These are phyloP conservation scores for Coprinellus micaceus DNA, from an alignment of 768 basidiomycete species.

Conservation along the genomic window DNA sequence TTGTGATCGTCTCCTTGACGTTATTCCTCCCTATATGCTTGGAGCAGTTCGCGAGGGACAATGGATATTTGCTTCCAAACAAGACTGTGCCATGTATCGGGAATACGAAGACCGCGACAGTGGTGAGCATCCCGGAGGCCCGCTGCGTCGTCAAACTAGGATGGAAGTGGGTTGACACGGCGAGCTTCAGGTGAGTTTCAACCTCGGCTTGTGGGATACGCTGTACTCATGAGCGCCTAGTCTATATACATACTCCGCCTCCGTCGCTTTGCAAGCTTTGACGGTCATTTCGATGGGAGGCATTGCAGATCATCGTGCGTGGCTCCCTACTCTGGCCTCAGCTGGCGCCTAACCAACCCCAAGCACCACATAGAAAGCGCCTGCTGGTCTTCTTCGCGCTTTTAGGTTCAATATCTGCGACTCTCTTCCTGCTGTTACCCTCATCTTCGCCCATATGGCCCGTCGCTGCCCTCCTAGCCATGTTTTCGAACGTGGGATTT, in stretches of 20 bases:
- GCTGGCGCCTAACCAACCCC: conserved; percentile 5
- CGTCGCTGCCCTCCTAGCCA: conserved; percentile 63
- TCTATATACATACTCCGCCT: conserved; percentile 83
- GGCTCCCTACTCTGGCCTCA: not conserved
- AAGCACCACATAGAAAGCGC: conserved; percentile 67
- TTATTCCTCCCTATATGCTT: conserved; percentile 81
- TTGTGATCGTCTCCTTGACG: conserved; percentile 76
- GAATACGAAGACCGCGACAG: conserved; percentile 12
- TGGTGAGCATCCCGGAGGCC: conserved; percentile 17
- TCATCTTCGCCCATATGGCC: conserved; percentile 71
- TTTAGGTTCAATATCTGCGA: conserved; percentile 64
- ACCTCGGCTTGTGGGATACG: not conserved
- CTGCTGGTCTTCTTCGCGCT: conserved; percentile 74
- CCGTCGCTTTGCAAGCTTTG: conserved; percentile 87
- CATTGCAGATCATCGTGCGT: conserved; percentile 85
- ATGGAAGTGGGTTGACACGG: conserved; percentile 86
- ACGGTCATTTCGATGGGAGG: conserved; percentile 93
- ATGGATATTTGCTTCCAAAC: conserved; percentile 75
- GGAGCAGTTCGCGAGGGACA: conserved; percentile 87
- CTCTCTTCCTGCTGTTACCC: conserved; percentile 68
- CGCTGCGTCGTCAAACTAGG: conserved; percentile 81
- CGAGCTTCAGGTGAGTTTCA: conserved; percentile 76
- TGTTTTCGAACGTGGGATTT: conserved; percentile 81
- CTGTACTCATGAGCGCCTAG: conserved; percentile 32
- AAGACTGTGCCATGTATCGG: conserved; percentile 56